Evolutionary conservation across 1,139 yeast species (phyloP).

Genomic region (Pichia norvegensis): DNA sequence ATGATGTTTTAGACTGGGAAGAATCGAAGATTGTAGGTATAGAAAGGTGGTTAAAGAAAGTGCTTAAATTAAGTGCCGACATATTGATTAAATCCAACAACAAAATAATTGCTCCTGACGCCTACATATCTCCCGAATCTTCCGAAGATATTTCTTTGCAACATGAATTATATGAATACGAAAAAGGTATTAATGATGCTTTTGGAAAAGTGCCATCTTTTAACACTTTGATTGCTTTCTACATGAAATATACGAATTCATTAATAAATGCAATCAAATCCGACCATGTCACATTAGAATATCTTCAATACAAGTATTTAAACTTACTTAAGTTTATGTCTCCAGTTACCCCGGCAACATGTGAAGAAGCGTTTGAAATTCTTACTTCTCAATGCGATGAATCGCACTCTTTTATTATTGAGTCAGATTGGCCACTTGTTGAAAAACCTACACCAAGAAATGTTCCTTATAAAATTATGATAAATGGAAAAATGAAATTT

Average conservation of each 20-base stretch:
- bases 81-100: constrained; percentile 13
- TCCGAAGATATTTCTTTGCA: constrained; percentile 45
- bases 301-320: constrained; percentile 10
- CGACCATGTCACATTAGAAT: constrained; percentile 3
- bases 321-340: constrained; percentile 52
- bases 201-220: constrained; percentile 54
- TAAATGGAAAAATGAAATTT: constrained; percentile 63
- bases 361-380: constrained; percentile 76
- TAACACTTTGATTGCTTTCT: constrained; percentile 82
- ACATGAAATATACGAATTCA: constrained; percentile 72
- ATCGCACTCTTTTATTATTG: constrained; percentile 32
- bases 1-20: constrained; percentile 82
- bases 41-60: constrained; percentile 74
- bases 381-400: constrained; percentile 28
- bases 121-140: constrained; percentile 7
- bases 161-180: constrained; percentile 46
- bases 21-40: constrained; percentile 79
- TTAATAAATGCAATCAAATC: constrained; percentile 36
- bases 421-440: constrained; percentile 44
- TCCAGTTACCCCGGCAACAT: constrained; percentile 72
- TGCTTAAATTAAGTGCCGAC: constrained; percentile 37
- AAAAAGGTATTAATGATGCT: constrained; percentile 48
- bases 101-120: constrained; percentile 1
- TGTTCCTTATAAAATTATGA: constrained; percentile 44
- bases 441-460: constrained; percentile 32